Base-by-base conservation (phyloP, 495 filamentous ascomycete genomes). In the Penicillium nucicola region DNA sequence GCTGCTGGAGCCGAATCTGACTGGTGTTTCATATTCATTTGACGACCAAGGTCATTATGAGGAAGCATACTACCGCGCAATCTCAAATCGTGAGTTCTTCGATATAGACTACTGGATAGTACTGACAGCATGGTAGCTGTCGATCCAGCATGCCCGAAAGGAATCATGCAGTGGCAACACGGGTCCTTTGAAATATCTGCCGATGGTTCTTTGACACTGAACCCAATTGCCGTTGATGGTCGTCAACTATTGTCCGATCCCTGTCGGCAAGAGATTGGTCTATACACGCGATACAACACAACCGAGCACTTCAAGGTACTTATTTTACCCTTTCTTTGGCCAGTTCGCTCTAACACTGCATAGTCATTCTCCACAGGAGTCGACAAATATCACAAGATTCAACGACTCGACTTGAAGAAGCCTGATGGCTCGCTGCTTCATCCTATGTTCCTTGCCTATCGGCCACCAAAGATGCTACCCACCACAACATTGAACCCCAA, bases 21-120 rank as follows among this genome's bases (percentile, higher is more conserved):
- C 88, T 1, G 88, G 88, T n/a, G 86, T 88, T 59, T 90, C 88
- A 0, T 92, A 88, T 65, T 90, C 88, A 7, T 92, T 92, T 60
- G 86, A 84, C 5, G 74, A 67, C 43, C 79, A 89, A 56, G 87
- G 88, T 19, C 71, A 80, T 65, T 92, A 81, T 60, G 88, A 92
- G 65, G 78, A 83, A 57, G 87, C 88, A 14, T 82, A 84, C 61
- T 92, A 89, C 67, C 75, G 87, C 43, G 85, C 85, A 18, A 62
- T 90, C 52, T 68, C 88, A 30, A 90, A 90, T 65, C 88, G 86
- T 89, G 57, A 64, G 83, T 81, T 42, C 5, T 37, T 22, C 31
- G 42, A 42, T 50, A 58, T 45, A 48, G 22, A 58, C 19, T 6
- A 14, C 25, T 36, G 32, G 42, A 11, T 4, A 45, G 5, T 28